These are phyloP conservation scores for Pseudogymnoascus sp. DNA, from an alignment of 2,329 filamentous ascomycete species.

Conservation along the genomic window DNA sequence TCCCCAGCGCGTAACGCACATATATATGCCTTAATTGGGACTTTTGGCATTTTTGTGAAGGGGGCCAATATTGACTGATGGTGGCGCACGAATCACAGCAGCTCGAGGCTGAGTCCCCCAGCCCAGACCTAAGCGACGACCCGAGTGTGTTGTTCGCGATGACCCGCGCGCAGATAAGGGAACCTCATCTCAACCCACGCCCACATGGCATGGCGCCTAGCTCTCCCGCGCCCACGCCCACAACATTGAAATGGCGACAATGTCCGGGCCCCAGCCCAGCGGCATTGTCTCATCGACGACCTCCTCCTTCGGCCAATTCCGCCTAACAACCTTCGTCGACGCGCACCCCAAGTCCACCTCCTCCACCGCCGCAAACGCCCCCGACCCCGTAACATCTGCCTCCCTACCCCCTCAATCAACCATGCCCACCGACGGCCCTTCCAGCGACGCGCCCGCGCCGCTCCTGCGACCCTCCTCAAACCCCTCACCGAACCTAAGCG, in stretches of 20 bases:
- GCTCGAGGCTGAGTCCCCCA: not conserved
- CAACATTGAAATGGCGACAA: not conserved
- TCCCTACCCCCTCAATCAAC: not conserved
- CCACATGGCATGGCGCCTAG: not conserved
- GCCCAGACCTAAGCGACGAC: not conserved
- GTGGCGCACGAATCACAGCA: slow-evolving; percentile 1
- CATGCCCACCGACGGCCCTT: not conserved
- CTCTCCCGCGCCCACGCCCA: not conserved
- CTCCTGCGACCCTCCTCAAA: not conserved
- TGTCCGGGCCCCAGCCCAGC: not conserved
- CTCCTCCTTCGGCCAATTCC: slow-evolving; percentile 20
- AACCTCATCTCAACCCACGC: not conserved
- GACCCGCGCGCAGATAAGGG: not conserved
- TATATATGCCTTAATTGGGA: not conserved
- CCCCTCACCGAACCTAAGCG: not conserved
- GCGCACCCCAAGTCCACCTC: slow-evolving; percentile 12
- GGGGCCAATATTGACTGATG: not conserved
- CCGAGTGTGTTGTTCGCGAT: not conserved
- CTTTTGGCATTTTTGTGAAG: not conserved
- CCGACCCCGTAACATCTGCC: not conserved
- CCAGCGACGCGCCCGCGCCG: not conserved
- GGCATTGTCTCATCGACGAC: slow-evolving; percentile 15
- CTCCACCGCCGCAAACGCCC: not conserved
- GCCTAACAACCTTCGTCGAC: slow-evolving; percentile 18
- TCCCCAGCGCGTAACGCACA: not conserved